A percentile compares a stretch with the other conserved stretches of the same genome.
phyloP scores from a whole-genome alignment of 768 basidiomycete species.

The Lentinula detonsa region DNA sequence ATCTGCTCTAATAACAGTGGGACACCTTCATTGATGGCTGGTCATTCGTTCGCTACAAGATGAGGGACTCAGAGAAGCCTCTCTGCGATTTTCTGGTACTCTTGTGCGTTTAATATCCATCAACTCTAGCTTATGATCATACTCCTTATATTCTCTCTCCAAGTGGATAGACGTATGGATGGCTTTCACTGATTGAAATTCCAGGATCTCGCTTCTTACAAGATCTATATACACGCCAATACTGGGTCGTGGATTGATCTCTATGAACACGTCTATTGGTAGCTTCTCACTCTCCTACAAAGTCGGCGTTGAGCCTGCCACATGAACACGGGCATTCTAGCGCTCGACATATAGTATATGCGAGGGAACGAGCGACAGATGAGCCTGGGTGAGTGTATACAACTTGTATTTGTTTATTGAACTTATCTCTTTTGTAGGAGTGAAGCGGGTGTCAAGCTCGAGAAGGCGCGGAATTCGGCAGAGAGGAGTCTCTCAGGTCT shows the following conservation, averaged over 20 bases:
- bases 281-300: not conserved
- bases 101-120: conserved; percentile 9
- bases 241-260: conserved; percentile 13
- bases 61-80: conserved; percentile 13
- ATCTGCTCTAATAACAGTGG: too few relatives aligned
- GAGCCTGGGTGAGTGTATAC: too few relatives aligned
- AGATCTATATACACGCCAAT: not conserved
- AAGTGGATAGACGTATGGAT: not conserved
- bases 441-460: not conserved
- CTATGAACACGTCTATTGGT: conserved; percentile 18
- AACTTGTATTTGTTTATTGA: too few relatives aligned
- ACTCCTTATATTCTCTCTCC: not conserved
- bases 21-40: conserved; percentile 14
- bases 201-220: not conserved
- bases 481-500: not conserved
- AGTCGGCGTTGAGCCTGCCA: too few relatives aligned
- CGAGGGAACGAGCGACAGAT: too few relatives aligned
- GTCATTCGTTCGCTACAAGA: conserved; percentile 15
- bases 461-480: not conserved
- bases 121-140: not conserved
- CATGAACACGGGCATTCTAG: too few relatives aligned
- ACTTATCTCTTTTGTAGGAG: not conserved
- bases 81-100: conserved; percentile 18
- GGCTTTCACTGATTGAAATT: not conserved
- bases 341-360: too few relatives aligned